Conservation (phyloP, 805 yeast genomes). For the Saturnispora silvae region DNA sequence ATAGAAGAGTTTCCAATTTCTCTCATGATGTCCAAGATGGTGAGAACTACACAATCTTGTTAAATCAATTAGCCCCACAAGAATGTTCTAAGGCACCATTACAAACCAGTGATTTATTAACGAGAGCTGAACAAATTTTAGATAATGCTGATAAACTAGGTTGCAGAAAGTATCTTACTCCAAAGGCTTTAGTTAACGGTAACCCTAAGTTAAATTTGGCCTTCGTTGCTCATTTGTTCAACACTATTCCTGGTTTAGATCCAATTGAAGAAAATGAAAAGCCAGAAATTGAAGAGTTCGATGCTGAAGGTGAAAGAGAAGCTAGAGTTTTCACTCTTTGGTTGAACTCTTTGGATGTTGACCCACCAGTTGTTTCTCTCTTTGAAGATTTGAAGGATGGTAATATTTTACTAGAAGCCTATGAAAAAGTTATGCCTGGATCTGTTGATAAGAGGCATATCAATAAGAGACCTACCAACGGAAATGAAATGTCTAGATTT, state of each 20-base stretch:
- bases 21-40: constrained; percentile 86
- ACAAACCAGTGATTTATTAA: constrained; percentile 59
- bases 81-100: constrained; percentile 75
- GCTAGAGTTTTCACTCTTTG: constrained; percentile 97
- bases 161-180: constrained; percentile 90
- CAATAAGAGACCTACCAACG: constrained; percentile 72
- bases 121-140: constrained; percentile 82
- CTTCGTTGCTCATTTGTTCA: constrained; percentile 93
- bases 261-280: constrained; percentile 87
- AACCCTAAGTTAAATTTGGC: constrained; percentile 95
- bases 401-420: constrained; percentile 77
- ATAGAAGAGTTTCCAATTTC: constrained; percentile 77
- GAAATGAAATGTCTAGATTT: constrained; percentile 73
- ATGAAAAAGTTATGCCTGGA: constrained; percentile 92
- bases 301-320: constrained; percentile 99
- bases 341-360: constrained; percentile 93
- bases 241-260: constrained; percentile 93
- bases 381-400: constrained; percentile 97
- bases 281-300: constrained; percentile 94
- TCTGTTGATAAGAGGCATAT: constrained; percentile 69
- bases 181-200: constrained; percentile 87
- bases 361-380: constrained; percentile 82
- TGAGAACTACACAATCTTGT: constrained; percentile 83
- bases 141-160: constrained; percentile 82
- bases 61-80: constrained; percentile 81